Evolutionary conservation across 2,329 filamentous ascomycete genomes (phyloP).

Genomic region (Sporothrix mexicana): DNA sequence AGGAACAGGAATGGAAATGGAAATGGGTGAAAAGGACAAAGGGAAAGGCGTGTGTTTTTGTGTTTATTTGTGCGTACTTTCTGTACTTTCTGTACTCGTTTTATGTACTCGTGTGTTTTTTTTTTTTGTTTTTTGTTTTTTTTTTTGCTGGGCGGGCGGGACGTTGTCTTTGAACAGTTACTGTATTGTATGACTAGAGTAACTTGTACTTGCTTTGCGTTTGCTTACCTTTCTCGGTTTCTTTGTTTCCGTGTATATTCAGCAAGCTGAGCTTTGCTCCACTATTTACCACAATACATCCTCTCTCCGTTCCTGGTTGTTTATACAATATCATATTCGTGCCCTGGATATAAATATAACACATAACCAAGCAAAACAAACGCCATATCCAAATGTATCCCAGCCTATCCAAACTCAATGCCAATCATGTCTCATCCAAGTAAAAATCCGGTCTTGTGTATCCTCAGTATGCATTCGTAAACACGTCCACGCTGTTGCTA

Average conservation of each 20-base stretch:
- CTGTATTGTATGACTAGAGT: constrained; percentile 32
- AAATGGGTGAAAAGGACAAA: background rate
- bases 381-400: background rate
- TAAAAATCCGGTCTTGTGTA: background rate
- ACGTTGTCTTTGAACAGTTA: constrained; percentile 7
- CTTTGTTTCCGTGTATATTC: background rate
- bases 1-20: background rate
- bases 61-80: background rate
- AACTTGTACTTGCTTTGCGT: constrained; percentile 12
- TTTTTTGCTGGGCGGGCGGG: background rate
- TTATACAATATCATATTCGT: background rate
- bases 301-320: background rate
- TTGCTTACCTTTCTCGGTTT: background rate
- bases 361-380: background rate
- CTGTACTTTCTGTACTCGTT: too few relatives aligned
- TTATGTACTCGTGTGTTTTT: background rate
- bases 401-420: background rate
- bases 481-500: background rate
- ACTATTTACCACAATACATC: background rate
- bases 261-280: background rate
- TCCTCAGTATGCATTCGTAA: constrained; percentile 1
- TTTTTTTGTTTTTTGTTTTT: background rate
- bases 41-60: background rate
- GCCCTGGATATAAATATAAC: background rate
- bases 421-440: background rate